A percentile compares a stretch with the other conserved stretches of the same genome.
These are phyloP conservation scores for Alloteropsis semialata DNA, from an alignment of 176 grass and related monocot species.

Conservation along the genomic window DNA sequence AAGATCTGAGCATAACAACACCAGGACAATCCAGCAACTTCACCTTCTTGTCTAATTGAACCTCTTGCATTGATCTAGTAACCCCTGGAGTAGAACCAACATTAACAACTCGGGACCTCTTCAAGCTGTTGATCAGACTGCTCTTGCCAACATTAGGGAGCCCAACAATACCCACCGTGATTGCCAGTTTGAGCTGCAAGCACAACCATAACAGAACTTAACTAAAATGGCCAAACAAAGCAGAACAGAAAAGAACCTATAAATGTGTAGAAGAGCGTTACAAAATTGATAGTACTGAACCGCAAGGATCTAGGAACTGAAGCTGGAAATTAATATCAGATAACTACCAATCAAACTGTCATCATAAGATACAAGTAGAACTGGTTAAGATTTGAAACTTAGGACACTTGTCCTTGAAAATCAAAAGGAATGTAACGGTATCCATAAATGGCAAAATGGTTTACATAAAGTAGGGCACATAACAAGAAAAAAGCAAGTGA, in stretches of 20 bases:
- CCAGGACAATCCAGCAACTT: slow-evolving; percentile 95
- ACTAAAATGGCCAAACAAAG: not conserved
- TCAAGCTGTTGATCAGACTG: slow-evolving; percentile 95
- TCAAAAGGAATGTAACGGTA: not conserved
- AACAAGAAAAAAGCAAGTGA: not conserved
- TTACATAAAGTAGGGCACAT: not conserved
- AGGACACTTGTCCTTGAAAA: not conserved
- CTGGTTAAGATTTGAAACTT: not conserved
- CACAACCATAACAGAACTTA: slow-evolving; percentile 2
- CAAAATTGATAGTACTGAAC: not conserved
- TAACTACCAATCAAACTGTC: not conserved
- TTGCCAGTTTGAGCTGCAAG: slow-evolving; percentile 85
- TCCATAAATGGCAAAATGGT: not conserved
- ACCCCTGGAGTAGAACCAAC: slow-evolving; percentile 94
- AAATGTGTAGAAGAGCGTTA: not conserved
- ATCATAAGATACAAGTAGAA: not conserved
- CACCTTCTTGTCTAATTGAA: slow-evolving; percentile 95
- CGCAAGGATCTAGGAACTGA: not conserved
- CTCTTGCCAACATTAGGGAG: slow-evolving; percentile 99
- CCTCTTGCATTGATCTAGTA: slow-evolving; percentile 92
- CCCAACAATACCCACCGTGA: slow-evolving; percentile 94
- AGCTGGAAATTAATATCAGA: not conserved
- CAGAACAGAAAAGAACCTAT: not conserved
- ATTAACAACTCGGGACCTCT: slow-evolving; percentile 92
- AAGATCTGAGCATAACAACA: slow-evolving; percentile 92